Conservation (phyloP, 2,329 filamentous ascomycete species). For the Colletotrichum theobromicola region DNA sequence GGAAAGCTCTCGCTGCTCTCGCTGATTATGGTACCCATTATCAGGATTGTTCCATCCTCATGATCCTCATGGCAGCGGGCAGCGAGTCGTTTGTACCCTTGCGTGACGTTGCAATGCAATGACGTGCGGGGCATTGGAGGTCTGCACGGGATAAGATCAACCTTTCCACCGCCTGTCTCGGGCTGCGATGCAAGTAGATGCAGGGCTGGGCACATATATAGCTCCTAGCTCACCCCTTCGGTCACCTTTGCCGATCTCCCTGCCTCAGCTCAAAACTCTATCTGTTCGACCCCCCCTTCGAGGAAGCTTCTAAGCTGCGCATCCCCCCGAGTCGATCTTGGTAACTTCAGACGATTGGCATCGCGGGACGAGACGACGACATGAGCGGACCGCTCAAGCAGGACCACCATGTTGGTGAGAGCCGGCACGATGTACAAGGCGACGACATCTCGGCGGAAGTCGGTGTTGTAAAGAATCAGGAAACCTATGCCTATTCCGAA, state of each 20-base stretch:
- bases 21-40: not conserved
- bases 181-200: not conserved
- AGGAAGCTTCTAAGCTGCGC: not conserved
- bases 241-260: not conserved
- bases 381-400: slow-evolving; percentile 8
- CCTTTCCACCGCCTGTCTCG: not conserved
- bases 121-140: slow-evolving; percentile 5
- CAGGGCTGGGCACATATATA: slow-evolving; percentile 1
- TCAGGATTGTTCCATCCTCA: not conserved
- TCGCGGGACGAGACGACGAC: not conserved
- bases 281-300: not conserved
- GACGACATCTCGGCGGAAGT: not conserved
- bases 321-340: not conserved
- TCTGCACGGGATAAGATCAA: not conserved
- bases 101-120: slow-evolving; percentile 20
- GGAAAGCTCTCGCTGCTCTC: not conserved
- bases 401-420: slow-evolving; percentile 1
- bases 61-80: not conserved
- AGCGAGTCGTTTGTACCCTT: not conserved
- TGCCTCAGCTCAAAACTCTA: not conserved
- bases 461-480: slow-evolving; percentile 19
- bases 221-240: not conserved
- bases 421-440: not conserved
- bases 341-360: not conserved
- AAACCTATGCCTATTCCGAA: slow-evolving; percentile 42